Percentiles rank a stretch among this genome's conserved stretches.
These are phyloP conservation scores for Serendipita sp. DNA, from an alignment of 768 basidiomycete genomes.

Conservation along the genomic window DNA sequence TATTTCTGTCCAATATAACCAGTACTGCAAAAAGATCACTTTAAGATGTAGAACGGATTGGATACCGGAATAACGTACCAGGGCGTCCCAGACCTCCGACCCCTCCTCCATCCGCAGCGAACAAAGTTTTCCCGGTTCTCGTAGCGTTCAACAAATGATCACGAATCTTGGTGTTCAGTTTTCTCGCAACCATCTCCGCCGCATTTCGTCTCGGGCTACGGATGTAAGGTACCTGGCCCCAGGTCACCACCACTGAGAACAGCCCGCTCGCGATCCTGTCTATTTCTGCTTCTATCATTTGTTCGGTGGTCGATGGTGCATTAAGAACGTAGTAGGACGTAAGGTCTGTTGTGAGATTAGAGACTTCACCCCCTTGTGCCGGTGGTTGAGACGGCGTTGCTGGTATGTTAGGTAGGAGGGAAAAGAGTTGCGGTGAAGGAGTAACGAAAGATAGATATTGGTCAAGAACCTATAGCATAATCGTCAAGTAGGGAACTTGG, in stretches of 20 bases:
- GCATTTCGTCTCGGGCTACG: conserved; percentile 91
- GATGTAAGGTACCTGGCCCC: conserved; percentile 87
- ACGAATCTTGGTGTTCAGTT: conserved; percentile 78
- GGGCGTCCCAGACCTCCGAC: conserved; percentile 78
- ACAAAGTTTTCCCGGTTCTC: conserved; percentile 46
- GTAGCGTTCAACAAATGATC: conserved; percentile 64
- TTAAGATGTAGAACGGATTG: background rate
- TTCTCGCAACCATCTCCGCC: conserved; percentile 98
- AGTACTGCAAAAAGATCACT: conserved; percentile 39
- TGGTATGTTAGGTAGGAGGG: conserved; percentile 50
- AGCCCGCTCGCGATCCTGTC: conserved; percentile 81
- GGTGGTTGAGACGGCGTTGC: conserved; percentile 20
- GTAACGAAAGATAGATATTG: conserved; percentile 95
- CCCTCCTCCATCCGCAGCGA: conserved; percentile 65
- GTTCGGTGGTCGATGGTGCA: conserved; percentile 76
- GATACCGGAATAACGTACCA: conserved; percentile 29
- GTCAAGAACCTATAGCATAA: conserved; percentile 57
- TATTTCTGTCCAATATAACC: conserved; percentile 83
- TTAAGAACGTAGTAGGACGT: conserved; percentile 80
- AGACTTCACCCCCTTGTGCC: conserved; percentile 16
- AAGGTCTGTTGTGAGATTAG: conserved; percentile 19
- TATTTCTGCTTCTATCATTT: conserved; percentile 82
- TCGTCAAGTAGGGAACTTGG: background rate
- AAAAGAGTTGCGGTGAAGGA: conserved; percentile 85
- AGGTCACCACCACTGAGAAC: conserved; percentile 76